phyloP scores from a whole-genome alignment of 2,329 filamentous ascomycete genomes.

The Fusarium sp. region DNA sequence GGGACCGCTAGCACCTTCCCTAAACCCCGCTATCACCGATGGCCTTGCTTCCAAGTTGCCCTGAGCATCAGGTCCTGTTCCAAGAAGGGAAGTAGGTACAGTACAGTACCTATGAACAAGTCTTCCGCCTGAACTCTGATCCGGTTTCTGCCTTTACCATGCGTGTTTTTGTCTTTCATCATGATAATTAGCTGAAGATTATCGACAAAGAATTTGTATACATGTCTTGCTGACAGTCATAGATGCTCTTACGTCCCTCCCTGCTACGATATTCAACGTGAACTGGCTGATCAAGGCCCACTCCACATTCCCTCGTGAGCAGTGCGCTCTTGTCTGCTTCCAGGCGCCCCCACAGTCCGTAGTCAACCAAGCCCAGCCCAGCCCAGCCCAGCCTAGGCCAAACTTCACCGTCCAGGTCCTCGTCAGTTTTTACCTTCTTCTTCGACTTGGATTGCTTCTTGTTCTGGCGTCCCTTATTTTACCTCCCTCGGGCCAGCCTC shows the following conservation, averaged over 20 bases:
- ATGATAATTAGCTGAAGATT: not conserved
- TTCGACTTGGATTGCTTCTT: conserved; percentile 25
- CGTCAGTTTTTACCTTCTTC: conserved; percentile 41
- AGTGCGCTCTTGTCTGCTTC: conserved; percentile 15
- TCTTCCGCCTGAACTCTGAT: conserved; percentile 4
- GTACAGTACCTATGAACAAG: not conserved
- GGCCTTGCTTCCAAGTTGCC: not conserved
- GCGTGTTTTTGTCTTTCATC: conserved; percentile 10
- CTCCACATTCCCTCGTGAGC: conserved; percentile 21
- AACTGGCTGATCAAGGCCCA: conserved; percentile 41
- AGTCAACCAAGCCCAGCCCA: conserved; percentile 43
- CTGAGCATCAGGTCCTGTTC: conserved; percentile 18
- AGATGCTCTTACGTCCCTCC: conserved; percentile 1
- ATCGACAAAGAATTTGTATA: not conserved
- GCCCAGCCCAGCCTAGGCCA: conserved; percentile 48
- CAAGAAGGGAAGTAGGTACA: conserved; percentile 8
- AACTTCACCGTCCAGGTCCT: conserved; percentile 49
- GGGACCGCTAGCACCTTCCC: conserved; percentile 29
- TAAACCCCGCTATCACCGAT: conserved; percentile 37
- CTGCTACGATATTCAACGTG: conserved; percentile 7
- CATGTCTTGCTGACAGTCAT: not conserved
- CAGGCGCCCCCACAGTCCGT: conserved; percentile 30
- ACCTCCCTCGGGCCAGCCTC: conserved; percentile 27
- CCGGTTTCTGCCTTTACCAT: conserved; percentile 16
- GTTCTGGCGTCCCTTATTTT: conserved; percentile 34